A percentile compares a stretch with the other conserved stretches of the same genome.
Conservation (phyloP, 768 basidiomycete genomes). For the Clavulina sp. region DNA sequence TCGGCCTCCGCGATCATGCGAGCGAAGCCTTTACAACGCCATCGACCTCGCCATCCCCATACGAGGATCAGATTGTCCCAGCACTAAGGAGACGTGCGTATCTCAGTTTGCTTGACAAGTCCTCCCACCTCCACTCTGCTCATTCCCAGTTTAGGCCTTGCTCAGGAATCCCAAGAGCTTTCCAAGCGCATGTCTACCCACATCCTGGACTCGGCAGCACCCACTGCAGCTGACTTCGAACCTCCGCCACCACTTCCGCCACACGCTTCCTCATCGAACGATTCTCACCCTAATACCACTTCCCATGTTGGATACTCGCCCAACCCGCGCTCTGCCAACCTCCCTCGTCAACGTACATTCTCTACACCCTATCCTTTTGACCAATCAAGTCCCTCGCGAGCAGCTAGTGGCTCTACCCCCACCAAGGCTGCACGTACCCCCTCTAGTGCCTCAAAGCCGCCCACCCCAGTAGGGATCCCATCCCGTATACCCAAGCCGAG, state of each 20-base stretch:
- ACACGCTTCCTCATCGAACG: slow-evolving; percentile 7
- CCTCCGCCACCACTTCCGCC: neutral
- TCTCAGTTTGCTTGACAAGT: slow-evolving; percentile 5
- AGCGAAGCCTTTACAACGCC: too few relatives aligned
- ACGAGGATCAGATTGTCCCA: slow-evolving; percentile 75
- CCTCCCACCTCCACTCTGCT: slow-evolving; percentile 4
- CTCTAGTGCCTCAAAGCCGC: neutral
- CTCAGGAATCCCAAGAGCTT: slow-evolving; percentile 63
- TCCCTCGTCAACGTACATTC: slow-evolving; percentile 30
- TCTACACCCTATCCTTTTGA: slow-evolving; percentile 6
- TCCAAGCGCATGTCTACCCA: slow-evolving; percentile 58
- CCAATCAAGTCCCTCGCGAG: slow-evolving; percentile 3
- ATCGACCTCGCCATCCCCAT: too few relatives aligned
- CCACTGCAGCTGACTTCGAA: too few relatives aligned
- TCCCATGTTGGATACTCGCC: slow-evolving; percentile 29
- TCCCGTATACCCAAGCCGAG: slow-evolving; percentile 1
- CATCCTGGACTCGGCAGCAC: too few relatives aligned
- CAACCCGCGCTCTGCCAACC: slow-evolving; percentile 14
- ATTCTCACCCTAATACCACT: slow-evolving; percentile 27
- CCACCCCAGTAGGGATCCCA: slow-evolving; percentile 8
- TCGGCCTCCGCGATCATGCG: neutral
- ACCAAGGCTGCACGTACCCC: neutral
- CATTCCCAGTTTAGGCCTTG: slow-evolving; percentile 35
- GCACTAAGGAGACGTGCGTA: slow-evolving; percentile 57
- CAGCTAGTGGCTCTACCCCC: too few relatives aligned